These are phyloP conservation scores for Amphibolis antarctica DNA, from an alignment of 106 monocot genomes.

Conservation along the genomic window DNA sequence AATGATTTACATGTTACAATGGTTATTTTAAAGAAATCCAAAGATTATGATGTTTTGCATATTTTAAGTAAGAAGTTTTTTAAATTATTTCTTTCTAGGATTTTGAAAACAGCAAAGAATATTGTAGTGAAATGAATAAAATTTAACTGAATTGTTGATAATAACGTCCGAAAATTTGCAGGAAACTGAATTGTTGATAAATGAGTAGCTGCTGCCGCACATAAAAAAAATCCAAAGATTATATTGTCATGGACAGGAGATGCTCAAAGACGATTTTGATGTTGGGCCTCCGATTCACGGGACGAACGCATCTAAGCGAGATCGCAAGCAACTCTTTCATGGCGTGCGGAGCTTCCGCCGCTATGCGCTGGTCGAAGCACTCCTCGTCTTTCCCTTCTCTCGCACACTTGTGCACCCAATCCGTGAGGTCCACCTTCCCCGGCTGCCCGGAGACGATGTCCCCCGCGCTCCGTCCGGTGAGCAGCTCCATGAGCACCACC, in stretches of 20 bases:
- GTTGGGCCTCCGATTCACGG: constrained; percentile 13
- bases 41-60: too few species aligned
- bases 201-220: too few species aligned
- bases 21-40: too few species aligned
- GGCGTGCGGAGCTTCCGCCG: constrained; percentile 3
- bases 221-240: neutral
- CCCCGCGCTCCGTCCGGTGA: constrained; percentile 11
- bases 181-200: too few species aligned
- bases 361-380: constrained; percentile 9
- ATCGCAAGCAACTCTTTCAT: constrained; percentile 7
- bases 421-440: constrained; percentile 14
- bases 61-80: too few species aligned
- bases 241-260: constrained; percentile 7
- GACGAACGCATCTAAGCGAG: constrained; percentile 12
- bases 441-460: constrained; percentile 16
- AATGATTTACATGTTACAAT: too few species aligned
- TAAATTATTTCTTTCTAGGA: too few species aligned
- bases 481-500: constrained; percentile 12
- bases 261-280: constrained; percentile 3
- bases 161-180: too few species aligned
- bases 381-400: constrained; percentile 5
- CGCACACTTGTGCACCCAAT: constrained; percentile 13
- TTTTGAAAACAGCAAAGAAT: too few species aligned
- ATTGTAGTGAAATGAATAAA: too few species aligned
- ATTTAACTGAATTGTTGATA: too few species aligned